phyloP scores from a whole-genome alignment of 139 green algal genomes.

The Diplosphaera chodatii region DNA sequence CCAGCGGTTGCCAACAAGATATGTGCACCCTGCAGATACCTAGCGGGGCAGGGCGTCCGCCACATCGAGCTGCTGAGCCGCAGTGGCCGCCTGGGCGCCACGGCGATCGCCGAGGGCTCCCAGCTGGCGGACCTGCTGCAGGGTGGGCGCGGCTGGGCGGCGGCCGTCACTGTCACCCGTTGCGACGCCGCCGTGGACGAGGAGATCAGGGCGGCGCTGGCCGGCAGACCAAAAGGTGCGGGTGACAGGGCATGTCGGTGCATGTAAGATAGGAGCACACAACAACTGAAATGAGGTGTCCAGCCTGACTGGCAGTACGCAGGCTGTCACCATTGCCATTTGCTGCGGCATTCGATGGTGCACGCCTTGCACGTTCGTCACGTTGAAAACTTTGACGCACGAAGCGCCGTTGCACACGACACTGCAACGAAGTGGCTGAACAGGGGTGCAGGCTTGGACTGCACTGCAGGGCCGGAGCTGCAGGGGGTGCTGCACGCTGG shows the following conservation, averaged over 20 bases:
- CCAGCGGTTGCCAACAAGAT: no score
- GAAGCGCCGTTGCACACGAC: no score
- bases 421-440: no score
- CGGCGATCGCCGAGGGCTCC: background rate
- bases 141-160: conserved; percentile 2
- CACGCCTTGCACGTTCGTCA: no score
- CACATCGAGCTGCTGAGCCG: conserved; percentile 35
- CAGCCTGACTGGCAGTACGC: no score
- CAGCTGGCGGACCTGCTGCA: conserved; percentile 10
- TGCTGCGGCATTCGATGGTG: no score
- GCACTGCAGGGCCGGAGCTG: conserved; percentile 5
- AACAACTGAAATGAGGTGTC: no score
- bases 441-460: background rate
- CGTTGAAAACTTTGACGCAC: no score
- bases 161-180: conserved; percentile 2
- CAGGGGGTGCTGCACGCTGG: conserved; percentile 33
- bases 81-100: conserved; percentile 17
- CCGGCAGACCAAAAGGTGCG: background rate
- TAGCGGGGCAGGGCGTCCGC: conserved; percentile 25
- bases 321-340: no score
- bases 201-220: conserved; percentile 10
- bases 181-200: conserved; percentile 25
- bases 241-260: no score
- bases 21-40: background rate
- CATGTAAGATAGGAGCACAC: no score